A percentile compares a stretch with the other conserved stretches of the same genome.
phyloP scores from a whole-genome alignment of 371 early-diverging fungal genomes.

The Mucor lusitanicus region DNA sequence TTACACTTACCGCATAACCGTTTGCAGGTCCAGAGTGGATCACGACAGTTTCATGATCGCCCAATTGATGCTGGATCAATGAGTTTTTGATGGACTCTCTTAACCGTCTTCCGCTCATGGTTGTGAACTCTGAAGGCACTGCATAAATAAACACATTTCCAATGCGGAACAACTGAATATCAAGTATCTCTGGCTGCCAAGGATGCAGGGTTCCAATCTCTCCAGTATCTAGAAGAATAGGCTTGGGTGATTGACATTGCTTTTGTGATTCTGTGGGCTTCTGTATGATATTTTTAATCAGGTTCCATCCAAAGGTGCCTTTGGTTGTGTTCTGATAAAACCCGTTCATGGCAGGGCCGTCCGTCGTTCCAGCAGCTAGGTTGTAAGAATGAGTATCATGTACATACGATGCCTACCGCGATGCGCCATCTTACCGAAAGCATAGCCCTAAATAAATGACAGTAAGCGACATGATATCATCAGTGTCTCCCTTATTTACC shows the following conservation, averaged over 20 bases:
- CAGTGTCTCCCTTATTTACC: conserved; percentile 35
- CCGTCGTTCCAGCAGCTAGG: conserved; percentile 68
- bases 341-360: conserved; percentile 45
- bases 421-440: conserved; percentile 26
- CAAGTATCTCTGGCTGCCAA: conserved; percentile 62
- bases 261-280: conserved; percentile 40
- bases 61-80: conserved; percentile 39
- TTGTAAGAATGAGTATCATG: neutral
- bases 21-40: conserved; percentile 59
- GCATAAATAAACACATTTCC: conserved; percentile 60
- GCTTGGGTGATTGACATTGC: conserved; percentile 64
- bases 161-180: conserved; percentile 54
- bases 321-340: conserved; percentile 47
- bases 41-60: conserved; percentile 48
- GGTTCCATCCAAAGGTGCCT: conserved; percentile 47
- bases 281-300: conserved; percentile 39
- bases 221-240: conserved; percentile 63
- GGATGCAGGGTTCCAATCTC: conserved; percentile 47
- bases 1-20: conserved; percentile 41
- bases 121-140: conserved; percentile 65
- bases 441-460: conserved; percentile 28
- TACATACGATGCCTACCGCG: neutral
- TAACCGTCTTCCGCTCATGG: conserved; percentile 66
- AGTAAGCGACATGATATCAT: neutral
- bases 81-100: conserved; percentile 38